Conservation (phyloP, 2,329 filamentous ascomycete genomes). For the Gliomastix tumulicola region DNA sequence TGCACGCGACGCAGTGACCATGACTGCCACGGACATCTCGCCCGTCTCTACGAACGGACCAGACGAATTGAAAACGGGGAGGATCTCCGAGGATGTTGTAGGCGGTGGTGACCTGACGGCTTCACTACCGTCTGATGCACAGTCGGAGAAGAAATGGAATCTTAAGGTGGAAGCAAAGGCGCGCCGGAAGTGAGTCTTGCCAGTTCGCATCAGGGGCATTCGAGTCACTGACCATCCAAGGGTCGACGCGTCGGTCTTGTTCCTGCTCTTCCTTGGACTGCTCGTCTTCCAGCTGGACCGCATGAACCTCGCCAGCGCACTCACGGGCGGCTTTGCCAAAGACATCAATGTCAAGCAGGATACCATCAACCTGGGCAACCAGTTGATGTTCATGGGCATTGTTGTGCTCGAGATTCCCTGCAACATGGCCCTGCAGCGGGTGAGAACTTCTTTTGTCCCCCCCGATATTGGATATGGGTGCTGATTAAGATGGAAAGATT, state of each 20-base stretch:
- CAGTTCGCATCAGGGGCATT: too few relatives aligned
- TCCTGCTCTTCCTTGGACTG: slow-evolving; percentile 39
- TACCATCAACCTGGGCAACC: slow-evolving; percentile 44
- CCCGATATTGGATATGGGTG: not conserved
- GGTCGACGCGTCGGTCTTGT: slow-evolving; percentile 37
- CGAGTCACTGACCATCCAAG: too few relatives aligned
- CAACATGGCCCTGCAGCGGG: slow-evolving; percentile 33
- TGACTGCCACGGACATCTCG: too few relatives aligned
- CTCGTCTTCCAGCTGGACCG: slow-evolving; percentile 45
- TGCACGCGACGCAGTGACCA: too few relatives aligned
- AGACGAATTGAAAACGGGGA: too few relatives aligned
- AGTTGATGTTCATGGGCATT: slow-evolving; percentile 44
- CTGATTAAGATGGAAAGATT: slow-evolving; percentile 16
- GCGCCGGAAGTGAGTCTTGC: slow-evolving; percentile 1
- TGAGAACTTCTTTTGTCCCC: slow-evolving; percentile 5
- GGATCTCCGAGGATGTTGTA: too few relatives aligned
- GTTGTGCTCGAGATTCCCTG: slow-evolving; percentile 43
- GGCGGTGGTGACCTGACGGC: too few relatives aligned
- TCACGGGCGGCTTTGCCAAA: slow-evolving; percentile 38
- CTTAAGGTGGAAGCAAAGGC: not conserved
- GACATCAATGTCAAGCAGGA: slow-evolving; percentile 34
- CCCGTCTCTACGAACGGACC: too few relatives aligned
- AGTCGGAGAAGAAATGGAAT: too few relatives aligned
- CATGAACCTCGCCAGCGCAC: slow-evolving; percentile 43
- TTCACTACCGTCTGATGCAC: too few relatives aligned